Evolutionary conservation across 208 protist genomes (phyloP).

Genomic region (Acanthamoeba culbertsoni): DNA sequence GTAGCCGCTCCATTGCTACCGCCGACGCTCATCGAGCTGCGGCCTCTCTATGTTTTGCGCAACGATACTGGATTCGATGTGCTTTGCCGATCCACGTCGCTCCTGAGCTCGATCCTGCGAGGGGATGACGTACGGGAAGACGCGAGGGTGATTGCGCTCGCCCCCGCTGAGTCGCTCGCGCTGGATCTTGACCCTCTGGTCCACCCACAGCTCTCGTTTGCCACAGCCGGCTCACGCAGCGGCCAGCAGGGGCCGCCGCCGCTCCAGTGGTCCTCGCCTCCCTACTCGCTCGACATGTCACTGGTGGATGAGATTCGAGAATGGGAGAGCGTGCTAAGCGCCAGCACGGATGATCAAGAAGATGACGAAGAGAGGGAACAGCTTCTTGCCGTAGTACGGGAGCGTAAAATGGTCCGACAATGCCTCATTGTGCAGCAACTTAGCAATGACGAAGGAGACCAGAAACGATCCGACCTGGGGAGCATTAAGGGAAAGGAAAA

Average conservation of each 20-base stretch:
- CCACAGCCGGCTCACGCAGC: not conserved
- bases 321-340: not conserved
- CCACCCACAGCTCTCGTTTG: not conserved
- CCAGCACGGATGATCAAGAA: not conserved
- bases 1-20: not conserved
- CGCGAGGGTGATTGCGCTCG: not conserved
- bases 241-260: not conserved
- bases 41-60: not conserved
- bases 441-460: not conserved
- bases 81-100: not conserved
- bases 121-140: not conserved
- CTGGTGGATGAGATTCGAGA: not conserved
- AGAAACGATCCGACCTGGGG: not conserved
- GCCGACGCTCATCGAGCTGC: not conserved
- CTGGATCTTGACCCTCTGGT: constrained; percentile 4
- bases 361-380: not conserved
- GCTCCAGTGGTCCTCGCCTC: not conserved
- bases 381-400: not conserved
- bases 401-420: not conserved
- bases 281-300: not conserved
- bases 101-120: not conserved
- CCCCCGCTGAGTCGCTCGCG: not conserved
- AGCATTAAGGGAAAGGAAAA: constrained; percentile 15
- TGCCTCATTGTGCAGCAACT: not conserved
- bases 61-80: not conserved